Percentiles rank a stretch among this genome's conserved stretches.
phyloP scores from a whole-genome alignment of 129 eudicot genomes.

The Artemisia annua region DNA sequence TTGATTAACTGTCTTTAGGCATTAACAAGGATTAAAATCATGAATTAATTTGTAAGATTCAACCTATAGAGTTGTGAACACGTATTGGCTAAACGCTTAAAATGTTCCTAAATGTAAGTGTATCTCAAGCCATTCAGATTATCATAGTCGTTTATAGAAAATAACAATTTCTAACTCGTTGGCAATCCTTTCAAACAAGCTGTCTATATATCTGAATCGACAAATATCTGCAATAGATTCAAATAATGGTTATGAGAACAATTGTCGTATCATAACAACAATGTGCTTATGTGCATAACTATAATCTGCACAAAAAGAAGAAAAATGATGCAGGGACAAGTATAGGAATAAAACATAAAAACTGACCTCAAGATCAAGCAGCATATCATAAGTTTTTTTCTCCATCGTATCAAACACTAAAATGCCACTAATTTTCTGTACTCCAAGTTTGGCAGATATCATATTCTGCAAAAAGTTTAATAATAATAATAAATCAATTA shows the following conservation, averaged over 20 bases:
- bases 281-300: neutral
- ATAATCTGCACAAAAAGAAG: neutral
- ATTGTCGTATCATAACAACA: neutral
- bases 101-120: no score
- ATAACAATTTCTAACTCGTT: neutral
- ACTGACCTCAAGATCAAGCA: slow-evolving; percentile 76
- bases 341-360: slow-evolving; percentile 3
- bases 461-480: slow-evolving; percentile 59
- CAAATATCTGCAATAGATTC: slow-evolving; percentile 64
- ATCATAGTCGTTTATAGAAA: no score
- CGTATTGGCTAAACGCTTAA: no score
- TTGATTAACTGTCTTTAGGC: no score
- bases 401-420: slow-evolving; percentile 70
- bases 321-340: neutral
- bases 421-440: slow-evolving; percentile 87
- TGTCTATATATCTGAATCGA: slow-evolving; percentile 50
- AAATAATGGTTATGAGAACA: slow-evolving; percentile 17
- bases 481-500: neutral
- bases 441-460: slow-evolving; percentile 80
- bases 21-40: no score
- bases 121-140: no score
- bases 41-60: no score
- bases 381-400: slow-evolving; percentile 67
- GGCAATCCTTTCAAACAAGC: slow-evolving; percentile 7
- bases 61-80: no score